Evolutionary conservation across 768 basidiomycete species (phyloP), one percentile per base, ranked within the genome.

Genomic region (Flagelloscypha sp.): DNA sequence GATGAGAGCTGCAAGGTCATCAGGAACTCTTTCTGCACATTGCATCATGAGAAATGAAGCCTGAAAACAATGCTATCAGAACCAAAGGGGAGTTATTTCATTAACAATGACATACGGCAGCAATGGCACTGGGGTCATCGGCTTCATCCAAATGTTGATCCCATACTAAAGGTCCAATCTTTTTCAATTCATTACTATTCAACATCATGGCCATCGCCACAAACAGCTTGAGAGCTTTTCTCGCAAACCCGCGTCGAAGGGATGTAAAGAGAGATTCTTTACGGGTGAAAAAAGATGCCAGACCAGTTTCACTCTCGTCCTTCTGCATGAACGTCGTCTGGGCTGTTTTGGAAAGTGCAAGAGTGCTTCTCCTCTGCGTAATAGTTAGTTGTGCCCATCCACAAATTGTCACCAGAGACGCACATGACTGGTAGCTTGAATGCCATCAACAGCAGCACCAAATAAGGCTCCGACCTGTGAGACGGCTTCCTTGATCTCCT

Each of bases 21-120:
- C 37, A 0, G 75, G 62, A 0, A 56, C 58, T 55, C 72, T 80
- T 52, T 84, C 84, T 0, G 77, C 79, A 44, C 73, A 79, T 52
- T 82, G 79, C 78, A 83, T 84, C 17, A 76, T 40, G 16, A 86
- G 56, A 49, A 79, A 84, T 45, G 72, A 76, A 4, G 73, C 65
- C 76, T 77, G 38, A 18, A 41, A 18, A 39, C 10, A 34, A 33
- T 38, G 6, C 27, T 16, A 19, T n/a, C n/a, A 41, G 21, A 32
- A 38, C 17, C 37, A 11, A 12, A 29, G 5, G 16, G 22, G 17
- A 28, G 24, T 39, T 21, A 33, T 27, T 23, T 15, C 10, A n/a
- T n/a, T n/a, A 24, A 30, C 9, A 37, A 33, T 12, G 7, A 54
- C 75, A 36, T 39, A 82, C 83, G 20, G 76, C 64, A 38, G 66